Percentiles rank a stretch among this genome's conserved stretches.
These are phyloP conservation scores for Gracilariopsis chorda DNA, from an alignment of 23 red algal species.

Conservation along the genomic window DNA sequence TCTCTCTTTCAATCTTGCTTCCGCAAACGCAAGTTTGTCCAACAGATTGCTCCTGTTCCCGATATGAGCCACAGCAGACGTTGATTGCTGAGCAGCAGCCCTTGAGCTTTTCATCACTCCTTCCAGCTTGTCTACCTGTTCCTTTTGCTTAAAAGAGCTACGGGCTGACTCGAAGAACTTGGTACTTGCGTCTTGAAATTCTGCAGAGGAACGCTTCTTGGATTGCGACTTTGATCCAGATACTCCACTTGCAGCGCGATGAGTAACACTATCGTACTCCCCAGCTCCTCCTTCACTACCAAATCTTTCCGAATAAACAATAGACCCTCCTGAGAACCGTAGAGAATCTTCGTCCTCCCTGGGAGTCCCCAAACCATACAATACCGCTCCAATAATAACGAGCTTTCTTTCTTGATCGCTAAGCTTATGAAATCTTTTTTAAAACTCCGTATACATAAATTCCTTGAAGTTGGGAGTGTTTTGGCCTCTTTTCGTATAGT, in stretches of 20 bases:
- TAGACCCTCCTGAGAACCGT: neutral
- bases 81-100: neutral
- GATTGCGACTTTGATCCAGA: neutral
- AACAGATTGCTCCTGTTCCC: neutral
- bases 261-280: neutral
- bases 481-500: neutral
- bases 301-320: neutral
- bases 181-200: neutral
- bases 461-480: neutral
- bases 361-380: neutral
- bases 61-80: neutral
- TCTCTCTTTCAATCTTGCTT: too few relatives aligned
- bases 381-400: neutral
- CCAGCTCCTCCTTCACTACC: neutral
- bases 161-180: neutral
- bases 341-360: neutral
- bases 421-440: neutral
- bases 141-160: neutral
- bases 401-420: neutral
- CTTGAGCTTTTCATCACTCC: neutral
- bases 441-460: neutral
- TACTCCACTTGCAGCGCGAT: neutral
- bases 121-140: neutral
- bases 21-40: neutral
- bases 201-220: neutral